Conservation (phyloP, 345 rosid species). For the Citropsis articulata region DNA sequence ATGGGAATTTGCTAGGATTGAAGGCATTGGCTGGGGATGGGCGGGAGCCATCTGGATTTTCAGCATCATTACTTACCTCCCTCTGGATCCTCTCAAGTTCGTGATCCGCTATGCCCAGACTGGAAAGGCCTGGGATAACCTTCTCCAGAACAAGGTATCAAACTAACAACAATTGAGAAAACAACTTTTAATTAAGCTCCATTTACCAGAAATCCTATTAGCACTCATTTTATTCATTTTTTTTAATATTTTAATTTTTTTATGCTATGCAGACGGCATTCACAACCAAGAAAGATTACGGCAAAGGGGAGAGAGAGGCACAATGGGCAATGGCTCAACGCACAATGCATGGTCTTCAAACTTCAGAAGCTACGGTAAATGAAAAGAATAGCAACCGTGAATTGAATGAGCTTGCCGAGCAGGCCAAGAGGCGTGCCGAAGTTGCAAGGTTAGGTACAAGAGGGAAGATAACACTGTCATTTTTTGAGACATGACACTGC, state of each 20-base stretch:
- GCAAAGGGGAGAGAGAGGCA: constrained; percentile 73
- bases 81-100: constrained; percentile 77
- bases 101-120: constrained; percentile 53
- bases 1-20: constrained; percentile 66
- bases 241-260: too few species aligned
- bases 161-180: background rate
- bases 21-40: constrained; percentile 86
- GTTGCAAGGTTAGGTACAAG: constrained; percentile 50
- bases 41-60: constrained; percentile 69
- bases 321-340: constrained; percentile 76
- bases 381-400: constrained; percentile 45
- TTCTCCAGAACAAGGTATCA: constrained; percentile 48
- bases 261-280: constrained; percentile 49
- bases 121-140: constrained; percentile 66
- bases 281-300: constrained; percentile 73
- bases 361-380: constrained; percentile 21
- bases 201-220: too few species aligned
- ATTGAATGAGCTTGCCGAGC: constrained; percentile 61
- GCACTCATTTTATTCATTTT: background rate
- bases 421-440: constrained; percentile 76
- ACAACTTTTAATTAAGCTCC: background rate
- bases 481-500: background rate
- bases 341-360: constrained; percentile 59
- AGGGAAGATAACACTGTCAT: background rate
- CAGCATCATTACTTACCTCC: constrained; percentile 57